Evolutionary conservation across 163 green algal species (phyloP), one percentile per base, ranked within the genome.

Genomic region (Chlorella variabilis): DNA sequence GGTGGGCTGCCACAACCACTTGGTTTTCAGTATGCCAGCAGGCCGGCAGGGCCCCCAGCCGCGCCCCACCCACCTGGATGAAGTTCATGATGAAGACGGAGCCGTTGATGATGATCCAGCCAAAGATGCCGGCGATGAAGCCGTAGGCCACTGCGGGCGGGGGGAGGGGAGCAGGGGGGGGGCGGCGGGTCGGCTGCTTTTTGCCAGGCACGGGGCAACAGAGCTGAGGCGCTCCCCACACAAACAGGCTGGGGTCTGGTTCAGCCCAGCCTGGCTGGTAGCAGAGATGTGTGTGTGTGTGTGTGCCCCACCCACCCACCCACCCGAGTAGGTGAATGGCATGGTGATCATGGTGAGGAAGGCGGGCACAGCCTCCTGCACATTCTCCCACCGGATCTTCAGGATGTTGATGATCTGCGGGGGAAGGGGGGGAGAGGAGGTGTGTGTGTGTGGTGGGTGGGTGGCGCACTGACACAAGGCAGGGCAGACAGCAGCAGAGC

Each of bases 281-380:
- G n/a, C n/a, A n/a, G n/a, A n/a, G n/a, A n/a, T n/a, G n/a, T n/a
- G n/a, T n/a, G n/a, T n/a, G n/a, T n/a, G n/a, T n/a, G n/a, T n/a
- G n/a, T n/a, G n/a, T n/a, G n/a, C n/a, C n/a, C n/a, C n/a, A n/a
- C n/a, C n/a, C n/a, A n/a, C n/a, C n/a, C n/a, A n/a, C n/a, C n/a
- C 71, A 78, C 71, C 51, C 71, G 88, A 93, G 90, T 95, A 96
- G 62, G 92, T 97, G n/a, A 97, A 80, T n/a, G 94, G 94, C 86
- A 97, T 97, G n/a, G 93, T 51, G 21, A 93, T 82, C 70, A 98
- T 93, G 87, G 93, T 96, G 80, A 96, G 81, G 90, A 98, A 98
- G 21, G 94, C 94, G 20, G 94, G 93, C 13, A 97, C 79, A 4
- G 93, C 92, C 71, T 96, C 87, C 21, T 77, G 68, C 8, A 89